Evolutionary conservation across 2,329 filamentous ascomycete species (phyloP), one percentile per base, ranked within the genome.

Genomic region (Alternaria consortialis): DNA sequence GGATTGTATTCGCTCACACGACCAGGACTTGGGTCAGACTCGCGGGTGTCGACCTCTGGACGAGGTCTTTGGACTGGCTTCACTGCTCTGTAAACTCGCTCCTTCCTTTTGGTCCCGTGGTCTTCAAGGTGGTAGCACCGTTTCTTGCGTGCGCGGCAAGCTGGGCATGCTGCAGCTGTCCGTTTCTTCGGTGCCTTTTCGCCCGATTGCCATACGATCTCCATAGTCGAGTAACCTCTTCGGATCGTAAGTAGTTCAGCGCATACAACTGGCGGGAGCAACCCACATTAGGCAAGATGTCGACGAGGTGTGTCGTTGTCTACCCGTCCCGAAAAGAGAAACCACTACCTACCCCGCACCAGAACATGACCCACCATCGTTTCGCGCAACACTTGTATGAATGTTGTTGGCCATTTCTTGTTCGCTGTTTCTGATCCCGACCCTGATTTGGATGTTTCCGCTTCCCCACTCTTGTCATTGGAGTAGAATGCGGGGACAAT

Each of bases 1-100:
- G 54, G 54, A 11, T 57, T 57, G 15, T 57, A 57, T 44, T 57
- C 54, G 46, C 54, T 57, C 11, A 57, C 54, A n/a, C 54, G 46
- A 23, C 54, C 54, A 17, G 54, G 54, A 7, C 54, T 57, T 29
- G 31, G 37, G 4, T 7, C 52, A 2, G 54, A 31, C 4, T 51
- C 48, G 29, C 54, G 15, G 7, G 12, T 36, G 12, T 39, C 34
- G 11, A 4, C 37, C n/a, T 6, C 27, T 12, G 13, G 32, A 20
- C 7, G 15, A 7, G 46, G 15, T 23, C 17, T 25, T 29, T 57
- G 37, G 27, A 32, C 25, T 20, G 0, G 37, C 7, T 15, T 17
- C 20, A 11, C 20, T 17, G 11, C 37, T 15, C 34, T 39, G 17
- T 31, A 25, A 7, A 20, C 15, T 4, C 20, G 36, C 13, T 43